Conservation (phyloP, 768 basidiomycete genomes). For the Boletus rufocinnamomeus region DNA sequence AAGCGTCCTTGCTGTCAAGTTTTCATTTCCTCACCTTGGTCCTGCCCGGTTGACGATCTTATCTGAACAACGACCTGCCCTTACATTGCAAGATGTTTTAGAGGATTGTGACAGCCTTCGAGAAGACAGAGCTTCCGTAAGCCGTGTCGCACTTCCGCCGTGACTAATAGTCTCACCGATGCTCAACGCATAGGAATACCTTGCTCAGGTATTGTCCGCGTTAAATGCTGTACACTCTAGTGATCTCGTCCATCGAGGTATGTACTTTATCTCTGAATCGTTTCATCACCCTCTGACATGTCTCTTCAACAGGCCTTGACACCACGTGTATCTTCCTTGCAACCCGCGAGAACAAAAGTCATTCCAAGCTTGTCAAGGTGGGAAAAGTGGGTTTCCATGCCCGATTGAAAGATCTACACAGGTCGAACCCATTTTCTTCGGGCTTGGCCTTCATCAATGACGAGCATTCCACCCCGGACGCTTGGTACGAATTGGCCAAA, state of each 20-base stretch:
- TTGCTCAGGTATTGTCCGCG: slow-evolving; percentile 69
- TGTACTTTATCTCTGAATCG: not conserved
- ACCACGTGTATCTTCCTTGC: slow-evolving; percentile 63
- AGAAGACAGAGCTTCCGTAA: slow-evolving; percentile 67
- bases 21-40: slow-evolving; percentile 50
- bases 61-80: slow-evolving; percentile 66
- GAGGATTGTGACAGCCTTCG: slow-evolving; percentile 74
- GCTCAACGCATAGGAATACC: slow-evolving; percentile 59
- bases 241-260: slow-evolving; percentile 73
- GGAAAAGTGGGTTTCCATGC: slow-evolving; percentile 72
- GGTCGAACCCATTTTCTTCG: slow-evolving; percentile 75
- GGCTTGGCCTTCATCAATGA: slow-evolving; percentile 18
- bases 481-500: slow-evolving; percentile 22
- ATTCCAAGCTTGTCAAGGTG: slow-evolving; percentile 71
- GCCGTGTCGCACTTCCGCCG: slow-evolving; percentile 22
- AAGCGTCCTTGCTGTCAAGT: slow-evolving; percentile 66
- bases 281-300: slow-evolving; percentile 1
- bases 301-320: slow-evolving; percentile 48
- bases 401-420: slow-evolving; percentile 74
- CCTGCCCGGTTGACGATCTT: slow-evolving; percentile 63
- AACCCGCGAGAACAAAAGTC: slow-evolving; percentile 48
- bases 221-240: slow-evolving; percentile 65
- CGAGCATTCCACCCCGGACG: slow-evolving; percentile 30
- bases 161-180: not conserved
- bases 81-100: slow-evolving; percentile 73